Conservation (phyloP, 1,139 yeast genomes). For the Pichia cactophila region DNA sequence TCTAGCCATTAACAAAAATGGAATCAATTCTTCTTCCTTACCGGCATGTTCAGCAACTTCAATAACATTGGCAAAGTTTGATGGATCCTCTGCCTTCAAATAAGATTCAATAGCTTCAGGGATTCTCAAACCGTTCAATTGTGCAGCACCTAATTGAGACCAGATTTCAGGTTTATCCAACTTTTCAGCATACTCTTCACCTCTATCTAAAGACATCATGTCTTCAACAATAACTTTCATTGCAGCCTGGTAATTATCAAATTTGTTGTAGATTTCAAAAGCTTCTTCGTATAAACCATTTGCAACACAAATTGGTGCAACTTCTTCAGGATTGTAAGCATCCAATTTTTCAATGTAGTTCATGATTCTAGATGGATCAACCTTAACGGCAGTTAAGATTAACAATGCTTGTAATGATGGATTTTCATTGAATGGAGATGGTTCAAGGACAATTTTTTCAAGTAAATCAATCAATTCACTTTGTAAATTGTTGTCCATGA, state of each 20-base stretch:
- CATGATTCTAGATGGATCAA: slow-evolving; percentile 80
- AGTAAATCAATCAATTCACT: slow-evolving; percentile 86
- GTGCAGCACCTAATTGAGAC: slow-evolving; percentile 96
- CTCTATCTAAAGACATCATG: slow-evolving; percentile 89
- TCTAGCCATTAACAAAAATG: slow-evolving; percentile 91
- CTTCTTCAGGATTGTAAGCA: slow-evolving; percentile 87
- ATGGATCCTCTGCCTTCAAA: slow-evolving; percentile 85
- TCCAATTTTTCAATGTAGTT: slow-evolving; percentile 84
- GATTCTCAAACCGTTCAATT: slow-evolving; percentile 85
- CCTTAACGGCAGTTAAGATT: slow-evolving; percentile 90
- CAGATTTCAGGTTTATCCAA: slow-evolving; percentile 80
- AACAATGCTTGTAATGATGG: slow-evolving; percentile 90
- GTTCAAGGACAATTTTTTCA: slow-evolving; percentile 93
- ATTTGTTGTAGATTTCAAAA: slow-evolving; percentile 82
- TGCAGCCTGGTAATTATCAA: slow-evolving; percentile 72
- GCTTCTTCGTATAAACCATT: slow-evolving; percentile 91
- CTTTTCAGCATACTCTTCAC: slow-evolving; percentile 88
- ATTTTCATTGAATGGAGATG: slow-evolving; percentile 93
- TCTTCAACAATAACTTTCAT: slow-evolving; percentile 89
- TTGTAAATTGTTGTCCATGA: slow-evolving; percentile 93
- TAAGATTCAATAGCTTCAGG: slow-evolving; percentile 88
- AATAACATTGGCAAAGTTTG: slow-evolving; percentile 84
- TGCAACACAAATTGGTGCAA: slow-evolving; percentile 87
- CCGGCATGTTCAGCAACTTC: slow-evolving; percentile 96
- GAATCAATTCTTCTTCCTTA: slow-evolving; percentile 85